Conservation (phyloP, 1,284 basidiomycete genomes). For the Boletus sp. region DNA sequence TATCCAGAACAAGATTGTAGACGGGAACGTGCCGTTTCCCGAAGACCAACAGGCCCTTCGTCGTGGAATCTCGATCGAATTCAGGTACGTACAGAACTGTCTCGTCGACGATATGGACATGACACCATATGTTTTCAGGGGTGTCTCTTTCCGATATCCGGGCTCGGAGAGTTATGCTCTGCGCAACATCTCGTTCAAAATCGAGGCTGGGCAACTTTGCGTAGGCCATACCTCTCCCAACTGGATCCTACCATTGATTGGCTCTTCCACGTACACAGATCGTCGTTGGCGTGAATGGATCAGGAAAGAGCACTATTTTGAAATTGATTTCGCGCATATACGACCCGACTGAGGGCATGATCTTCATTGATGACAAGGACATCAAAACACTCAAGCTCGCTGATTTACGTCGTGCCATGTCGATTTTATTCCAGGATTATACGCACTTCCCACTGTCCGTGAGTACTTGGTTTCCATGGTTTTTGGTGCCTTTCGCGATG, state of each 20-base stretch:
- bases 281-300: slow-evolving; percentile 77
- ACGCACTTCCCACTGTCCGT: slow-evolving; percentile 78
- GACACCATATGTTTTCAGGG: slow-evolving; percentile 39
- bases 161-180: slow-evolving; percentile 60
- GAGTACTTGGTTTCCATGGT: slow-evolving; percentile 29
- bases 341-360: slow-evolving; percentile 66
- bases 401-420: slow-evolving; percentile 64
- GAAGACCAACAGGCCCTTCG: slow-evolving; percentile 58
- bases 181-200: slow-evolving; percentile 67
- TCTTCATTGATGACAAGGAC: slow-evolving; percentile 65
- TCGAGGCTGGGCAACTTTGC: slow-evolving; percentile 72
- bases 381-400: slow-evolving; percentile 62
- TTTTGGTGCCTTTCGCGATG: background rate
- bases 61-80: slow-evolving; percentile 66
- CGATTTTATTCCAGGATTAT: slow-evolving; percentile 80
- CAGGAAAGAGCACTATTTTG: slow-evolving; percentile 77
- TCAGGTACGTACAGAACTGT: slow-evolving; percentile 46
- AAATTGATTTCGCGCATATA: slow-evolving; percentile 74
- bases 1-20: slow-evolving; percentile 64
- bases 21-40: slow-evolving; percentile 63
- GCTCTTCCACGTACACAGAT: slow-evolving; percentile 46
- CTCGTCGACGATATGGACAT: background rate
- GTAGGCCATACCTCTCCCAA: slow-evolving; percentile 46
- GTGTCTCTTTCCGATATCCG: slow-evolving; percentile 76
- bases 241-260: background rate